phyloP scores from a whole-genome alignment of 2,329 filamentous ascomycete genomes.

The Paradendryphiella salina region DNA sequence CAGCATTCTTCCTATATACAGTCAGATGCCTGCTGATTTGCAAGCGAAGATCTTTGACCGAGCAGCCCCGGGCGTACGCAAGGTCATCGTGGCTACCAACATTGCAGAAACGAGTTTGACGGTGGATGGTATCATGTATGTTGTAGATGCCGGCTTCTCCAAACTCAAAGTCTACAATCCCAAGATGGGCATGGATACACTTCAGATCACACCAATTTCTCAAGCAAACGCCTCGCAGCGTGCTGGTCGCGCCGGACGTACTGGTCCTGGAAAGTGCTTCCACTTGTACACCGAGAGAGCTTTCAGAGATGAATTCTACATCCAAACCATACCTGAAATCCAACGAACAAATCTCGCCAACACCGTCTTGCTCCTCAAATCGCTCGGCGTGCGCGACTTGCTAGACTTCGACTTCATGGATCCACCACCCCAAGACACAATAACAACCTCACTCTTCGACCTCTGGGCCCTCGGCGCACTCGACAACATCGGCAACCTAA shows the following conservation, averaged over 20 bases:
- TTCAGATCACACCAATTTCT: slow-evolving; percentile 96
- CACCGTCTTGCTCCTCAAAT: slow-evolving; percentile 91
- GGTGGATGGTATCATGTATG: slow-evolving; percentile 98
- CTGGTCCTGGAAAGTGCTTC: slow-evolving; percentile 93
- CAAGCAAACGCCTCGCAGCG: slow-evolving; percentile 95
- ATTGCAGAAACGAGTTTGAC: slow-evolving; percentile 98
- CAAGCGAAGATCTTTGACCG: slow-evolving; percentile 98
- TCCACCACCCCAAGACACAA: slow-evolving; percentile 94
- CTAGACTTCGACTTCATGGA: slow-evolving; percentile 99
- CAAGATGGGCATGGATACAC: slow-evolving; percentile 98
- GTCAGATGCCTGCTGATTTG: slow-evolving; percentile 97
- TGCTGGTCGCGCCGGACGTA: slow-evolving; percentile 89
- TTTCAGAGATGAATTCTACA: slow-evolving; percentile 93
- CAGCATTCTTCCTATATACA: slow-evolving; percentile 95
- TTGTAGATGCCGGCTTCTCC: slow-evolving; percentile 93
- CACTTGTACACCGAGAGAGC: slow-evolving; percentile 92
- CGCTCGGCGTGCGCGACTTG: slow-evolving; percentile 88
- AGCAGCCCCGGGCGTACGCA: slow-evolving; percentile 85
- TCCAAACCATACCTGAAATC: slow-evolving; percentile 96
- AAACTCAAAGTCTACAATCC: slow-evolving; percentile 99
- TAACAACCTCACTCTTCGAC: slow-evolving; percentile 95
- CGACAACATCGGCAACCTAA: slow-evolving; percentile 91
- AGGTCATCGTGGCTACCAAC: slow-evolving; percentile 97
- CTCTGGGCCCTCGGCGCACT: slow-evolving; percentile 93
- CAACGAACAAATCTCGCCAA: slow-evolving; percentile 95